phyloP scores from a whole-genome alignment of 192 early-diverging fungal genomes.

The Lobosporangium transversale region DNA sequence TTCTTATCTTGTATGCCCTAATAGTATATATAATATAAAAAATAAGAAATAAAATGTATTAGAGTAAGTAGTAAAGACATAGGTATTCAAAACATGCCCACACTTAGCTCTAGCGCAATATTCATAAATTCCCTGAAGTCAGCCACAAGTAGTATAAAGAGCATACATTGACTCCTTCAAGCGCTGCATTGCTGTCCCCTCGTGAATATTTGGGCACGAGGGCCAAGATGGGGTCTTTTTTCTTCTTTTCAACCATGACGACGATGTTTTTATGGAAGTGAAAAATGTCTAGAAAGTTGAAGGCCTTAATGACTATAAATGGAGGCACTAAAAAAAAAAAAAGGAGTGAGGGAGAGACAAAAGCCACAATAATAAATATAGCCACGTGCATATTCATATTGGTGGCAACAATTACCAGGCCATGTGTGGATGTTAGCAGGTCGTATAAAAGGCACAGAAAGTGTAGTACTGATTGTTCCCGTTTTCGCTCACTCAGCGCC shows the following conservation, averaged over 20 bases:
- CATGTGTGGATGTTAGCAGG: no score
- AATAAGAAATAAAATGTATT: not conserved
- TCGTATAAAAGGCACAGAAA: no score
- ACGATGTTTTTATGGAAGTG: not conserved
- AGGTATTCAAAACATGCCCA: no score
- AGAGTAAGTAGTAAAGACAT: not conserved
- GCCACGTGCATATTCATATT: not conserved
- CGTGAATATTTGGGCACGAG: constrained; percentile 53
- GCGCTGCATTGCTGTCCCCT: constrained; percentile 23
- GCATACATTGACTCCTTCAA: constrained; percentile 42
- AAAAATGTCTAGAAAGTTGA: not conserved
- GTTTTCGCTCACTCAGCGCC: no score
- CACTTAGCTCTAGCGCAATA: no score
- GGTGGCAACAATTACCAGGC: not conserved
- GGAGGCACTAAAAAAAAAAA: constrained; percentile 3
- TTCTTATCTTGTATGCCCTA: constrained; percentile 77
- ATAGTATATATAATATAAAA: not conserved
- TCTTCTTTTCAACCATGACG: constrained; percentile 32
- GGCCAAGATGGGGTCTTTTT: constrained; percentile 55
- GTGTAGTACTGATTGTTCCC: no score
- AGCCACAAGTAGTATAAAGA: no score
- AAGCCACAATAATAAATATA: constrained; percentile 5
- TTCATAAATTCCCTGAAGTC: no score
- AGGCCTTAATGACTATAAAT: not conserved
- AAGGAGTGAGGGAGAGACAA: not conserved